Base-by-base conservation (phyloP, 352 stramenopile species). In the Sclerospora graminicola region DNA sequence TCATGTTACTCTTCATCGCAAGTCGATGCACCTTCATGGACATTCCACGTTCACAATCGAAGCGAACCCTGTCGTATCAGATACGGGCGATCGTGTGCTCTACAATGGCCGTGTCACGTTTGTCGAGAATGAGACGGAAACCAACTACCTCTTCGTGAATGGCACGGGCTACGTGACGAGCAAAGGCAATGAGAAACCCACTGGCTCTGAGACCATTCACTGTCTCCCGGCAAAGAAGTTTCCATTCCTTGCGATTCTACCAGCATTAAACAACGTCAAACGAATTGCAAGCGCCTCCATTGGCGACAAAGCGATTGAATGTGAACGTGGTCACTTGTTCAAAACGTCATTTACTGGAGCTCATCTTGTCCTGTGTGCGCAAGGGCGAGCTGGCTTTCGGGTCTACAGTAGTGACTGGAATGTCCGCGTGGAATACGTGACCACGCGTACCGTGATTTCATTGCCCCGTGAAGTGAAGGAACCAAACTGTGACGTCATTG, bases 381-480 rank as follows among this genome's bases (percentile, higher is more conserved):
- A 23, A 10, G 41, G 41, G 7, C n/a, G 35, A 4, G 34, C 43
- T 14, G 54, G 59, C 2, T 68, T 76, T 36, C 58, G 29, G 15
- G 52, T 56, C 4, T 50, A 48, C 15, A 66, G 51, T n/a, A 61
- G 58, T 2, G 59, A 77, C 30, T 23, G 70, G 20, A 31, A 47
- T 19, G 63, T 77, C 24, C 34, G 41, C 4, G 53, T 61, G 2
- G 41, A 58, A 24, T 72, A 65, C 28, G 29, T 57, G 0, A 9
- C 62, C 6, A 26, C 3, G 6, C 21, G 21, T 6, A 26, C 6
- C 21, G 4, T 7, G 4, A 26, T 26, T 26, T 6, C 4, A 3
- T 5, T 13, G 5, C 48, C 47, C 4, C 41, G 56, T 4, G 41
- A 4, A 11, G 32, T 57, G 29, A 6, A 8, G 8, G 44, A 44